Conservation (phyloP, 2,329 filamentous ascomycete species). For the Endocalyx cinctus region DNA sequence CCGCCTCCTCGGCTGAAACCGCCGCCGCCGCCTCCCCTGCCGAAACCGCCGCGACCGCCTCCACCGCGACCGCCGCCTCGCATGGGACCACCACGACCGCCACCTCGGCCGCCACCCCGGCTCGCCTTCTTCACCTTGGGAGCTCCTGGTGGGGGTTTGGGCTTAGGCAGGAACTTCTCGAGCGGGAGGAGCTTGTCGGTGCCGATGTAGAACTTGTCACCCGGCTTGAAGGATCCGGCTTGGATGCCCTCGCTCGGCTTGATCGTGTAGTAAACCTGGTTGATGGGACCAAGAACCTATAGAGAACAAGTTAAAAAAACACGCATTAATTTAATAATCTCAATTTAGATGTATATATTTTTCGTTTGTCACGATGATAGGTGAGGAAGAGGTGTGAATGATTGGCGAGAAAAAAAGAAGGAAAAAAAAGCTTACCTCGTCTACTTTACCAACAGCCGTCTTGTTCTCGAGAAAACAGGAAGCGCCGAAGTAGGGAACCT, state of each 20-base stretch:
- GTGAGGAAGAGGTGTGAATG: no score
- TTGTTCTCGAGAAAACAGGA: slow-evolving; percentile 99
- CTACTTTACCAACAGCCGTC: slow-evolving; percentile 89
- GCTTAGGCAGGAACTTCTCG: slow-evolving; percentile 95
- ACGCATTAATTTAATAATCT: no score
- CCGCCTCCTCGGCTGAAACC: slow-evolving; percentile 37
- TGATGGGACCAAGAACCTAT: slow-evolving; percentile 95
- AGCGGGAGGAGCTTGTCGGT: slow-evolving; percentile 91
- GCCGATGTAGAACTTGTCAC: slow-evolving; percentile 96
- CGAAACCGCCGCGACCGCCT: slow-evolving; percentile 32
- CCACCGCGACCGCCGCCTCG: slow-evolving; percentile 32
- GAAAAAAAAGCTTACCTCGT: no score
- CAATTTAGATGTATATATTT: no score
- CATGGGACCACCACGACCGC: slow-evolving; percentile 36
- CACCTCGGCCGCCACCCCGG: slow-evolving; percentile 58
- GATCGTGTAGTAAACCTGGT: slow-evolving; percentile 97
- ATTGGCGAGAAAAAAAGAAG: no score
- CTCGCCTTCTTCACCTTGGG: slow-evolving; percentile 62
- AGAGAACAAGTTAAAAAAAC: no score
- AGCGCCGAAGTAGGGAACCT: slow-evolving; percentile 98
- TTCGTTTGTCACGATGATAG: no score
- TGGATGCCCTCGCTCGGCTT: slow-evolving; percentile 97
- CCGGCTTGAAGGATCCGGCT: slow-evolving; percentile 87
- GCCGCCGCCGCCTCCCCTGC: slow-evolving; percentile 53
- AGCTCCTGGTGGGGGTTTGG: slow-evolving; percentile 68